These are phyloP conservation scores for Tricholomella constricta DNA, from an alignment of 768 basidiomycete genomes.

Conservation along the genomic window DNA sequence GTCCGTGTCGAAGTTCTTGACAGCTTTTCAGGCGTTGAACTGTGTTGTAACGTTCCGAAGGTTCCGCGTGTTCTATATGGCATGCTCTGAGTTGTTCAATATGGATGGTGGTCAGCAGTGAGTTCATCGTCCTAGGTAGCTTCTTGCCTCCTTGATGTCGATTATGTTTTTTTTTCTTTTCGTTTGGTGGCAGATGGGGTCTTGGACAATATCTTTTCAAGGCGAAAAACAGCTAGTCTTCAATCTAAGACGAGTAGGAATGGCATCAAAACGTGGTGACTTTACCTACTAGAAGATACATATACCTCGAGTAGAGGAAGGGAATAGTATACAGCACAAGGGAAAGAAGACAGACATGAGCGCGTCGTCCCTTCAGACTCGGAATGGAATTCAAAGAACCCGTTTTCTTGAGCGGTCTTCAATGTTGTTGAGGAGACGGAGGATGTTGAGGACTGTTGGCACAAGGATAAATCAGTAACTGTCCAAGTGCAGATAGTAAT, in stretches of 20 bases:
- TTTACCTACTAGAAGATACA: no score
- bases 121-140: slow-evolving; percentile 25
- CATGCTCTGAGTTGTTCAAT: slow-evolving; percentile 69
- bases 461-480: neutral
- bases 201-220: slow-evolving; percentile 60
- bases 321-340: slow-evolving; percentile 8
- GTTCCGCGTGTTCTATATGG: slow-evolving; percentile 73
- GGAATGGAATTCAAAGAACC: neutral
- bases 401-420: slow-evolving; percentile 44
- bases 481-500: neutral
- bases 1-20: slow-evolving; percentile 21
- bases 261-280: no score
- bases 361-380: no score
- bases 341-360: neutral
- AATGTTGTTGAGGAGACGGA: slow-evolving; percentile 72
- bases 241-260: no score
- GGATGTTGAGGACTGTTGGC: slow-evolving; percentile 73
- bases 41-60: slow-evolving; percentile 26
- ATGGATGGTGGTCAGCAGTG: slow-evolving; percentile 63
- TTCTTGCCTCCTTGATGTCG: neutral
- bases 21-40: neutral
- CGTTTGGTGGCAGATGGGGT: slow-evolving; percentile 56
- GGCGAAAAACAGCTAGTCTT: slow-evolving; percentile 22
- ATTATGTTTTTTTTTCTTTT: no score
- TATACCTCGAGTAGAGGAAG: neutral